Evolutionary conservation across 73 alveolate genomes (phyloP).

Genomic region (Paramecium caudatum): DNA sequence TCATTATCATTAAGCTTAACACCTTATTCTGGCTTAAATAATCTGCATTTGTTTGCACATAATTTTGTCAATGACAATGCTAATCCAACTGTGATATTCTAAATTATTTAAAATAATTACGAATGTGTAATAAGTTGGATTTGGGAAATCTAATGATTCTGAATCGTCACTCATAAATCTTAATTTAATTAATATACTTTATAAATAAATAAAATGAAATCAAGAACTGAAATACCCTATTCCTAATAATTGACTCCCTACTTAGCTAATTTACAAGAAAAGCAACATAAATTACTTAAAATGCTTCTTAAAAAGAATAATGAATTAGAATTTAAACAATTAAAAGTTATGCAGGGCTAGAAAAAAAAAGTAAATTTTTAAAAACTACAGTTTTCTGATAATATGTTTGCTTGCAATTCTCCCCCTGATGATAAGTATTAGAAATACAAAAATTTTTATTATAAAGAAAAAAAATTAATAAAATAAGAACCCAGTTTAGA

Average conservation of each 20-base stretch:
- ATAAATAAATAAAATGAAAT: constrained; percentile 19
- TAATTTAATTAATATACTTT: constrained; percentile 35
- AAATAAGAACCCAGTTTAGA: not conserved
- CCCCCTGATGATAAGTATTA: not conserved
- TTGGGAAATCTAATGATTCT: constrained; percentile 34
- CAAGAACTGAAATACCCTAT: not conserved
- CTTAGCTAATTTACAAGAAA: not conserved
- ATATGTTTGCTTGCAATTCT: not conserved
- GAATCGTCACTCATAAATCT: constrained; percentile 61
- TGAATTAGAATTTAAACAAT: not conserved
- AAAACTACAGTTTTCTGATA: not conserved
- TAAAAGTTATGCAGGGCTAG: not conserved
- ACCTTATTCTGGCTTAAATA: constrained; percentile 48
- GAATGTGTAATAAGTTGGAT: constrained; percentile 10
- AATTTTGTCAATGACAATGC: constrained; percentile 31
- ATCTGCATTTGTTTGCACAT: constrained; percentile 52
- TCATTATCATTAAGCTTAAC: constrained; percentile 24
- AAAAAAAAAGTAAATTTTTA: not conserved
- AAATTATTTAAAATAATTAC: constrained; percentile 12
- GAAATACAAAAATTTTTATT: constrained; percentile 11
- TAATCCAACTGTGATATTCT: constrained; percentile 38
- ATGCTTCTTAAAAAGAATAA: not conserved
- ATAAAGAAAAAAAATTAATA: not conserved
- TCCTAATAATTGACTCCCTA: not conserved
- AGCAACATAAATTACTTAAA: not conserved